phyloP scores from a whole-genome alignment of 75 land plant species.

The Pseudotsuga menziesii region DNA sequence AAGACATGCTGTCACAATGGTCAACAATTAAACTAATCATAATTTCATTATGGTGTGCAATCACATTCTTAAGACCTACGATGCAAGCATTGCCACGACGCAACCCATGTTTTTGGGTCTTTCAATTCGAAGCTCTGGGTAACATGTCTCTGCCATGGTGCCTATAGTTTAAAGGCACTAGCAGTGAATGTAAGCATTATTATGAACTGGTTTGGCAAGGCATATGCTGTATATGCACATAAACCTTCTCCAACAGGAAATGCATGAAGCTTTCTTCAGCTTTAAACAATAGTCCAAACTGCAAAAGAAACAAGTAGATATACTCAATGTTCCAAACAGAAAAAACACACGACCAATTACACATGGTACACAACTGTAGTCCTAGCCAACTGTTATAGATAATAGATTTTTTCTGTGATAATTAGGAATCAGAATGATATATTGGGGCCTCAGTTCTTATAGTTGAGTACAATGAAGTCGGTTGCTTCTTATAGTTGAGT shows the following conservation, averaged over 20 bases:
- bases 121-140: too few species aligned
- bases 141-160: too few species aligned
- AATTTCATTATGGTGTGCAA: neutral
- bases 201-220: neutral
- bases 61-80: neutral
- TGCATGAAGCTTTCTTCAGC: neutral
- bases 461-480: neutral
- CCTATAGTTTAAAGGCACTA: neutral
- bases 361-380: neutral
- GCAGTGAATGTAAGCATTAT: neutral
- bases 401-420: neutral
- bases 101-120: neutral
- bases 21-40: neutral
- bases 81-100: neutral
- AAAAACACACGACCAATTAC: neutral
- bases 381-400: neutral
- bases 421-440: too few species aligned
- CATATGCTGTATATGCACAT: neutral
- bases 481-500: neutral
- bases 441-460: neutral
- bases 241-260: neutral
- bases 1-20: neutral
- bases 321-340: neutral
- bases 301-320: neutral
- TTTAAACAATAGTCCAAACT: neutral